Evolutionary conservation across 768 basidiomycete genomes (phyloP), one percentile per base, ranked within the genome.

Genomic region (Leucosporidium scottii): DNA sequence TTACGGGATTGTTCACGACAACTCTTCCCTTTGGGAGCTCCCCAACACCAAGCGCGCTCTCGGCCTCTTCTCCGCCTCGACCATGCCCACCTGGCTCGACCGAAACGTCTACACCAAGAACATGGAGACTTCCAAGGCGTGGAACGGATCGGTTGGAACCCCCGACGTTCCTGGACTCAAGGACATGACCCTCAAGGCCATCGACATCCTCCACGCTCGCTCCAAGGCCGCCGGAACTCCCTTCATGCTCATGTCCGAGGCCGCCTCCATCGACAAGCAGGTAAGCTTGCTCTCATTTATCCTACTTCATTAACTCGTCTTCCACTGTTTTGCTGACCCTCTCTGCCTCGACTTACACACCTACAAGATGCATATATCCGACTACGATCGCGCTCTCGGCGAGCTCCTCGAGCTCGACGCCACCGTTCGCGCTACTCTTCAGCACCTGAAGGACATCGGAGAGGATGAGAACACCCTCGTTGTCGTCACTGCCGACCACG

Each of bases 321-420:
- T 51, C 23, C 31, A 28, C 49, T 31, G n/a, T 54, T 34, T 34
- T 8, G 27, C 1, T 5, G 21, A n/a, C 53, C 34, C 25, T 21
- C 13, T 23, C 47, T 15, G 30, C 3, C 61, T 57, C 25, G 47
- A 25, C 47, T 39, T 61, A 27, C 64, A 65, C 27, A 71, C 71
- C 59, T 72, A 74, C 65, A 75, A n/a, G 62, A 77, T 79, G 75
- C 79, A 80, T 73, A 73, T 73, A 18, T 74, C 75, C 50, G 78
- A 79, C 67, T 77, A 59, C 36, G 57, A 61, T 28, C 62, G 50
- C 30, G 78, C 79, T 20, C 73, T 79, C 21, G 79, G 79, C 15
- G 80, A 80, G 54, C 74, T 80, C 6, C 75, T 80, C 53, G 79
- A 80, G 68, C 74, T 80, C 58, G 80, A 80, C 72, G 76, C 79